A percentile compares a stretch with the other conserved stretches of the same genome.
These are phyloP conservation scores for Fusarium sp. DNA, from an alignment of 2,329 filamentous ascomycete species.

Conservation along the genomic window DNA sequence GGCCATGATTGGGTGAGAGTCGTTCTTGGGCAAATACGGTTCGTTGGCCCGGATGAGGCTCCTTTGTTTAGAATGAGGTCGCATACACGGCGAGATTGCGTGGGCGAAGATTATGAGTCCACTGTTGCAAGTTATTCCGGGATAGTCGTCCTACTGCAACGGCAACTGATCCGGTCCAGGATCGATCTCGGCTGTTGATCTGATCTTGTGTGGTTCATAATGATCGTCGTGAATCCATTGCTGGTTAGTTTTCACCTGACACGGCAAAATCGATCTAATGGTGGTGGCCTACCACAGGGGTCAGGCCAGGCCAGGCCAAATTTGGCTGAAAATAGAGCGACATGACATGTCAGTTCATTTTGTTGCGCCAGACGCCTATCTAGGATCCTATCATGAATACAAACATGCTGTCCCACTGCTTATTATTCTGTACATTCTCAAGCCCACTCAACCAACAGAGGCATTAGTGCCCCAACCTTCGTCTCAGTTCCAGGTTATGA, in stretches of 20 bases:
- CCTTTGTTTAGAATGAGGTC: constrained; percentile 37
- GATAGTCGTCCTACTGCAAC: constrained; percentile 17
- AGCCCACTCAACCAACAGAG: constrained; percentile 5
- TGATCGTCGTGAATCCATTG: constrained; percentile 8
- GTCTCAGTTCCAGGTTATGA: constrained; percentile 28
- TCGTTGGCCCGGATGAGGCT: constrained; percentile 30
- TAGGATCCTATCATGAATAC: constrained; percentile 49
- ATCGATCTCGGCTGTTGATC: constrained; percentile 2
- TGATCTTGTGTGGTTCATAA: background rate
- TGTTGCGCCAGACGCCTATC: constrained; percentile 56
- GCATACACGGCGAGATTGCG: constrained; percentile 45
- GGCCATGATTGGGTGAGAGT: constrained; percentile 35
- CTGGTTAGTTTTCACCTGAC: constrained; percentile 27
- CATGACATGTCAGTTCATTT: constrained; percentile 48
- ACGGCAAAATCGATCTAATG: constrained; percentile 26
- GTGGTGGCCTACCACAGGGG: constrained; percentile 2
- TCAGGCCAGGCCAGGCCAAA: background rate
- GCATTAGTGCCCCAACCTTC: constrained; percentile 6
- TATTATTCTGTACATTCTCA: constrained; percentile 38
- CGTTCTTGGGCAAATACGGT: constrained; percentile 7
- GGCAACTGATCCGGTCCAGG: constrained; percentile 9
- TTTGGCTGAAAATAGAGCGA: constrained; percentile 33
- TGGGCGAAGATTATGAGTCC: constrained; percentile 14
- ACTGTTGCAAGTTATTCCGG: constrained; percentile 18
- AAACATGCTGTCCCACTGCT: constrained; percentile 41